Evolutionary conservation across 495 filamentous ascomycete genomes (phyloP).

Genomic region (Podospora appendiculata): DNA sequence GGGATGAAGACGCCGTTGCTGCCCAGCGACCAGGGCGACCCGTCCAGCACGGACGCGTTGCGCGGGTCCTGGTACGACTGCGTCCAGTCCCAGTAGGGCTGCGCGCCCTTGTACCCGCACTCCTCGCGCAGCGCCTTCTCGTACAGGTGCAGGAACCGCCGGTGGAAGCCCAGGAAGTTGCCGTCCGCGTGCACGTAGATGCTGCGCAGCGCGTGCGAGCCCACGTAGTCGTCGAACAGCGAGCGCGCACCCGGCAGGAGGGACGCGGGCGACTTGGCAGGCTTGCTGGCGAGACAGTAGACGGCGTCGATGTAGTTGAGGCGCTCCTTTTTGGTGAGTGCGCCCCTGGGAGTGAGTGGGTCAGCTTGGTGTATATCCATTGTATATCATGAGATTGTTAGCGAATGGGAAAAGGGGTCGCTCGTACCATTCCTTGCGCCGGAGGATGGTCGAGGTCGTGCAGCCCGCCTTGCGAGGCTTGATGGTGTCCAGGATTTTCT

Average conservation of each 20-base stretch:
- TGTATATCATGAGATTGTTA: background rate
- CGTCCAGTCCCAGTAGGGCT: conserved; percentile 22
- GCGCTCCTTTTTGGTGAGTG: background rate
- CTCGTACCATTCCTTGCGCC: background rate
- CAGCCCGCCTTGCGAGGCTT: background rate
- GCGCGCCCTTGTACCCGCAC: conserved; percentile 52
- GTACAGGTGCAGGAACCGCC: conserved; percentile 53
- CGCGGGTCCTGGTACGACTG: background rate
- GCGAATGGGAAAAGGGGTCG: background rate
- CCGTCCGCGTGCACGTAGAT: conserved; percentile 24
- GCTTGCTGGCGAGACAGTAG: conserved; percentile 31
- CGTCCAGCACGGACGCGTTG: conserved; percentile 10
- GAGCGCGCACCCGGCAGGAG: conserved; percentile 32
- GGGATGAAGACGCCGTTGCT: conserved; percentile 18
- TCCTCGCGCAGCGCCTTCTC: conserved; percentile 58
- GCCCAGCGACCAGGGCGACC: conserved; percentile 16
- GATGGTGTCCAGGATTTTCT: background rate
- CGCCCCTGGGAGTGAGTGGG: background rate
- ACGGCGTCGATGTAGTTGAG: conserved; percentile 36
- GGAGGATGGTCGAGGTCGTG: background rate
- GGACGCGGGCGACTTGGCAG: conserved; percentile 8
- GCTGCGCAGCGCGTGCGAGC: conserved; percentile 23
- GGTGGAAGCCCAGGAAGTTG: conserved; percentile 54
- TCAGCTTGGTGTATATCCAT: background rate
- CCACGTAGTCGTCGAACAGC: conserved; percentile 43